Evolutionary conservation across 1,284 basidiomycete genomes (phyloP).

Genomic region (Ustilago crameri): DNA sequence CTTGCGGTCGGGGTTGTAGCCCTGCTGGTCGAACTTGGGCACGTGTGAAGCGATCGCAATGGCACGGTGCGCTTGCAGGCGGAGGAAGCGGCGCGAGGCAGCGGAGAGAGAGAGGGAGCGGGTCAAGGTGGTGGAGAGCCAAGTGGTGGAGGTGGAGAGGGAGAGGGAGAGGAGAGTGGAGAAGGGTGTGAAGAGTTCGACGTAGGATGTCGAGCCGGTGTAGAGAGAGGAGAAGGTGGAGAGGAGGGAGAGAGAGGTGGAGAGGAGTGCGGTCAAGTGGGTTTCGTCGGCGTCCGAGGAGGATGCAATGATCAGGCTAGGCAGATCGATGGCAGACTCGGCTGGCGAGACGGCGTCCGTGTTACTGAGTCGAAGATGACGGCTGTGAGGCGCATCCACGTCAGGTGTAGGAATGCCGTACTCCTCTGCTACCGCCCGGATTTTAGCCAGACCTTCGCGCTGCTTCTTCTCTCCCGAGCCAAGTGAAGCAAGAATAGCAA

Average conservation of each 20-base stretch:
- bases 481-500: slow-evolving; percentile 77
- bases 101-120: slow-evolving; percentile 76
- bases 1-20: slow-evolving; percentile 82
- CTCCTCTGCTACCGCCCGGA: slow-evolving; percentile 39
- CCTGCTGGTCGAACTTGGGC: slow-evolving; percentile 87
- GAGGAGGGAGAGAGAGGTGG: slow-evolving; percentile 38
- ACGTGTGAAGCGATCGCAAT: slow-evolving; percentile 92
- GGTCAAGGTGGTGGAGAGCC: slow-evolving; percentile 71
- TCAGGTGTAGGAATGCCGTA: slow-evolving; percentile 65
- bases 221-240: slow-evolving; percentile 58
- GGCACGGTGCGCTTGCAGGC: slow-evolving; percentile 92
- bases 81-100: slow-evolving; percentile 80
- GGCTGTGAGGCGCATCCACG: slow-evolving; percentile 48
- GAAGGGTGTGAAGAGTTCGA: slow-evolving; percentile 63
- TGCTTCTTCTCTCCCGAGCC: slow-evolving; percentile 28
- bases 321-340: slow-evolving; percentile 24
- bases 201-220: slow-evolving; percentile 53
- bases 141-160: slow-evolving; percentile 25
- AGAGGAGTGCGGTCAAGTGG: slow-evolving; percentile 27
- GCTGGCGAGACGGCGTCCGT: slow-evolving; percentile 15
- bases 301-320: slow-evolving; percentile 23
- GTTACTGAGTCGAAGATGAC: slow-evolving; percentile 20
- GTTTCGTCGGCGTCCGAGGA: slow-evolving; percentile 2
- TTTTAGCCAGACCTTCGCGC: slow-evolving; percentile 43
- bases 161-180: slow-evolving; percentile 36